Conservation (phyloP, 345 rosid genomes). For the Syzygium aqueum region DNA sequence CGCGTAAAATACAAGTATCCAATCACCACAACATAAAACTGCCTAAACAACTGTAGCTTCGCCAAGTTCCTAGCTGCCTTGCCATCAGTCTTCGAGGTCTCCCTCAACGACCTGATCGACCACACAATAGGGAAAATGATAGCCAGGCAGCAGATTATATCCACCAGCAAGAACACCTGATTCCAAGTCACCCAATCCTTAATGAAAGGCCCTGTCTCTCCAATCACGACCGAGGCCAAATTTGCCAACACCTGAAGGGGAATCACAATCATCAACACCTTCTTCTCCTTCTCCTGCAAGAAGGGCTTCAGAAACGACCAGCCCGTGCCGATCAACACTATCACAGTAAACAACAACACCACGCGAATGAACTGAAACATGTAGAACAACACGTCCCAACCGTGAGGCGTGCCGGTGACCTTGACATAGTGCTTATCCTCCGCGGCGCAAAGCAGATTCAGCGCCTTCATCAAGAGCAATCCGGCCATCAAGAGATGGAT, state of each 20-base stretch:
- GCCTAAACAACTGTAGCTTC: constrained; percentile 74
- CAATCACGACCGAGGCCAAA: constrained; percentile 80
- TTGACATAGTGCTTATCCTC: constrained; percentile 84
- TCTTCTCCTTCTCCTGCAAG: constrained; percentile 96
- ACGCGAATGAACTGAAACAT: constrained; percentile 84
- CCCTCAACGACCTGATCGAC: constrained; percentile 84
- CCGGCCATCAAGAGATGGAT: constrained; percentile 83
- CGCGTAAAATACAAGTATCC: constrained; percentile 89
- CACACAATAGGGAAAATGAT: constrained; percentile 95
- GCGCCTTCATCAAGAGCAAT: constrained; percentile 68
- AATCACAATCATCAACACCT: constrained; percentile 86
- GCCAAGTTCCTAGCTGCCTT: constrained; percentile 89
- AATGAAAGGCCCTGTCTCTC: constrained; percentile 87
- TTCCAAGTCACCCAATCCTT: constrained; percentile 95
- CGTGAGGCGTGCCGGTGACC: constrained; percentile 90
- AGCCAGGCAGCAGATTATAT: constrained; percentile 88
- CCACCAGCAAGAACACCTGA: constrained; percentile 80
- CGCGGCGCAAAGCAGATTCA: constrained; percentile 86
- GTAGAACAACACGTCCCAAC: constrained; percentile 90
- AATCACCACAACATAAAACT: constrained; percentile 83
- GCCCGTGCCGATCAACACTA: constrained; percentile 92
- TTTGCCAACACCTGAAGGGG: constrained; percentile 95
- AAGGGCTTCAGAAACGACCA: constrained; percentile 97
- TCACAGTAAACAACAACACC: constrained; percentile 81
- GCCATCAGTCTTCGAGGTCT: constrained; percentile 88